These are phyloP conservation scores for Cladophialophora psammophila DNA, from an alignment of 2,329 filamentous ascomycete species.

Conservation along the genomic window DNA sequence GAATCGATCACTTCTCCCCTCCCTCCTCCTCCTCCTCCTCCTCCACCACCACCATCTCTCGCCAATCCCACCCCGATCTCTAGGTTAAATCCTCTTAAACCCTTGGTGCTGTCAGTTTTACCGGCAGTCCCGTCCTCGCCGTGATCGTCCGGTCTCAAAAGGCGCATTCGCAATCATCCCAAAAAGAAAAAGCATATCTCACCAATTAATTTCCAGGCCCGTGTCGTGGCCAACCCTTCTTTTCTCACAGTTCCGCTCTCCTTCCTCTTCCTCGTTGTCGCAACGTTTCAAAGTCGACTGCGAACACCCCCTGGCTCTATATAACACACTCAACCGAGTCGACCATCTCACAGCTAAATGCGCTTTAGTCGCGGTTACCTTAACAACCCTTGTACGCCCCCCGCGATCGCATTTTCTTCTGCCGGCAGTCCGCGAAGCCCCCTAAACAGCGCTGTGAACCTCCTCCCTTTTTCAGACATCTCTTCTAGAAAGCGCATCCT, in stretches of 20 bases:
- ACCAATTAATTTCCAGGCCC: constrained; percentile 11
- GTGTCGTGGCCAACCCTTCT: neutral
- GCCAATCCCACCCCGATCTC: constrained; percentile 18
- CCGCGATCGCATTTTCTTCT: constrained; percentile 24
- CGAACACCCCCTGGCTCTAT: constrained; percentile 17
- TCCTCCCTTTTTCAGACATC: constrained; percentile 28
- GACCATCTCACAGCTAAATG: constrained; percentile 16
- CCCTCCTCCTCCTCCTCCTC: too few relatives aligned
- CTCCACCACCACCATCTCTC: constrained; percentile 12
- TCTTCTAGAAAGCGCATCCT: constrained; percentile 20
- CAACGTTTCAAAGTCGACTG: constrained; percentile 19
- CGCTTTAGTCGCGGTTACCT: constrained; percentile 14
- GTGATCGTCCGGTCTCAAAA: constrained; percentile 9
- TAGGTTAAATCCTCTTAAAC: neutral
- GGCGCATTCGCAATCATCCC: constrained; percentile 7
- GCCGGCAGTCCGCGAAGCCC: constrained; percentile 20
- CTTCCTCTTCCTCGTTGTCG: neutral
- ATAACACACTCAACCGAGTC: constrained; percentile 13
- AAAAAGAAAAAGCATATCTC: constrained; percentile 11
- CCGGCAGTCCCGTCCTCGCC: constrained; percentile 19
- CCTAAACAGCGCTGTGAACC: constrained; percentile 9
- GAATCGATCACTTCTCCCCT: neutral
- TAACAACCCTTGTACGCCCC: constrained; percentile 5
- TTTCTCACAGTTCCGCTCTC: constrained; percentile 12
- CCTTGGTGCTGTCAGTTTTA: constrained; percentile 6